Conservation (phyloP, 768 basidiomycete species). For the Pleurotus tuber-regium region DNA sequence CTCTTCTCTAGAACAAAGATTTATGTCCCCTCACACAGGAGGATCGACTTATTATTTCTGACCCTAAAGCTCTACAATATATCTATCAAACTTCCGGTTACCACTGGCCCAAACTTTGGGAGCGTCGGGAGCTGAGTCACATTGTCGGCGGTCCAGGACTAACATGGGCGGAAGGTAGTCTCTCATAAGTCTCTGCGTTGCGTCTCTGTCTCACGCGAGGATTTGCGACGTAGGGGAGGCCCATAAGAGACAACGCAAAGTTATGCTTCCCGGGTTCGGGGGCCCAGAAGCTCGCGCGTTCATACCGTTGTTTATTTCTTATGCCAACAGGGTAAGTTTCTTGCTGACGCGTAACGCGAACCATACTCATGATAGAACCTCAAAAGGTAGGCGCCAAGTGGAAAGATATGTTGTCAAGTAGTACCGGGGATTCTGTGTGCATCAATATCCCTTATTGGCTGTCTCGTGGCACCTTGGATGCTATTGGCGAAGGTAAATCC, state of each 20-base stretch:
- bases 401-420: slow-evolving; percentile 22
- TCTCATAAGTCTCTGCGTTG: not conserved
- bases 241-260: slow-evolving; percentile 7
- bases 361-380: slow-evolving; percentile 5
- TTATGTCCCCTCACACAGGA: slow-evolving; percentile 17
- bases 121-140: slow-evolving; percentile 18
- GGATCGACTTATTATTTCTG: slow-evolving; percentile 29
- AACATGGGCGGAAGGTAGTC: slow-evolving; percentile 1
- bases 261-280: slow-evolving; percentile 2
- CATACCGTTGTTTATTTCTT: slow-evolving; percentile 26
- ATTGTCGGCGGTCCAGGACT: slow-evolving; percentile 14
- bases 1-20: not conserved
- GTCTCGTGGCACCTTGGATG: slow-evolving; percentile 34
- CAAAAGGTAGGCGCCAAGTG: slow-evolving; percentile 21
- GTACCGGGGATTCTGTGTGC: slow-evolving; percentile 16
- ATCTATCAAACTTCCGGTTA: slow-evolving; percentile 29
- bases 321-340: slow-evolving; percentile 12
- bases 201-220: not conserved
- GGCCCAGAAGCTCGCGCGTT: slow-evolving; percentile 27
- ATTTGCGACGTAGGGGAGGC: not conserved
- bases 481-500: slow-evolving; percentile 31
- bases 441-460: slow-evolving; percentile 20
- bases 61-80: slow-evolving; percentile 33
- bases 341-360: slow-evolving; percentile 4
- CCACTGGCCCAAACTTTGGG: slow-evolving; percentile 26